phyloP scores from a whole-genome alignment of 768 basidiomycete species.

The Lentinula guzmanii region DNA sequence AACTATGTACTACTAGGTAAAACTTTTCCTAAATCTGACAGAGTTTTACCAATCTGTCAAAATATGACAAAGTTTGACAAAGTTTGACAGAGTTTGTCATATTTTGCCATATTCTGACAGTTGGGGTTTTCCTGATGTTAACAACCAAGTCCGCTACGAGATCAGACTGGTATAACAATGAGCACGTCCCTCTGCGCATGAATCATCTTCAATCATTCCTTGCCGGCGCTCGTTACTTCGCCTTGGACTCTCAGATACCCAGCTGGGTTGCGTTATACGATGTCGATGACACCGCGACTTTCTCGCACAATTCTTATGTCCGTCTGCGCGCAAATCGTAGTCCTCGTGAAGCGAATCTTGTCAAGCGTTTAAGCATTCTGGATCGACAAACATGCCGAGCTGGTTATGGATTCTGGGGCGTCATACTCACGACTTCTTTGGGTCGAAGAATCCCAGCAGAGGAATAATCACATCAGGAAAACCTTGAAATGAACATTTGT shows the following conservation, averaged over 20 bases:
- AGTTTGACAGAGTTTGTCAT: too few relatives aligned
- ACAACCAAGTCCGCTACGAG: too few relatives aligned
- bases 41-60: too few relatives aligned
- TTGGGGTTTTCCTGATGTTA: too few relatives aligned
- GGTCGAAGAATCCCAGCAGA: conserved; percentile 22
- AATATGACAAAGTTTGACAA: too few relatives aligned
- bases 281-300: conserved; percentile 33
- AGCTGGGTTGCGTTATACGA: conserved; percentile 49
- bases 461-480: conserved; percentile 21
- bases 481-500: too few relatives aligned
- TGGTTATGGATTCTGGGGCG: conserved; percentile 27
- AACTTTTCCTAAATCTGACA: too few relatives aligned
- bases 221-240: conserved; percentile 40
- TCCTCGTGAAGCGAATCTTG: conserved; percentile 33
- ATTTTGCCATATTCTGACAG: too few relatives aligned
- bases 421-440: conserved; percentile 25
- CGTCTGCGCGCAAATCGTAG: conserved; percentile 37
- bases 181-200: conserved; percentile 47
- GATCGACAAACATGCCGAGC: conserved; percentile 36
- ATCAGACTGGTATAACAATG: conserved; percentile 50
- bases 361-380: conserved; percentile 33
- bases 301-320: conserved; percentile 37
- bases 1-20: too few relatives aligned
- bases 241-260: conserved; percentile 27
- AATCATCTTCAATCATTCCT: conserved; percentile 40